Evolutionary conservation across 805 yeast species (phyloP).

Genomic region (Teunomyces cretensis): DNA sequence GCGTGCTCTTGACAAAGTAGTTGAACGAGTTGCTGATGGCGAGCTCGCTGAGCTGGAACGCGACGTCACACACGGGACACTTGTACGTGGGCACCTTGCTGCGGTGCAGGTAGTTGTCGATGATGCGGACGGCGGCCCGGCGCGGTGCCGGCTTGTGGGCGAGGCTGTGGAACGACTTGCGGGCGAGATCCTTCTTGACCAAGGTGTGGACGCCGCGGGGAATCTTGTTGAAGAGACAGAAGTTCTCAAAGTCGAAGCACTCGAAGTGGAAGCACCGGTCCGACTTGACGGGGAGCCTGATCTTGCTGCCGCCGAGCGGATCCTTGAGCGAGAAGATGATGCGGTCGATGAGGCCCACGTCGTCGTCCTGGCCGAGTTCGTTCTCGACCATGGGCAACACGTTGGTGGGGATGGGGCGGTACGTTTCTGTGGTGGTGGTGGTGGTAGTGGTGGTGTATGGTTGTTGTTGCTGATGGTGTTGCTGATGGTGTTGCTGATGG

Average conservation of each 20-base stretch:
- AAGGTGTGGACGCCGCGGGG: conserved; percentile 27
- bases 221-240: conserved; percentile 39
- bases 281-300: conserved; percentile 41
- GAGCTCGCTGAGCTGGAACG: conserved; percentile 33
- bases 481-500: not conserved
- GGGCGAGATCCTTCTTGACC: conserved; percentile 23
- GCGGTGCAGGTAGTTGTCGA: not conserved
- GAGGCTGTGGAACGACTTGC: conserved; percentile 5
- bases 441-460: too few relatives aligned
- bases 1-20: conserved; percentile 41
- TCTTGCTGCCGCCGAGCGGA: conserved; percentile 40
- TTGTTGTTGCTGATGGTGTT: too few relatives aligned
- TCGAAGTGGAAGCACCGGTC: conserved; percentile 39
- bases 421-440: conserved; percentile 3
- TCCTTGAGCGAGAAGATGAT: conserved; percentile 38
- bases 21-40: conserved; percentile 40
- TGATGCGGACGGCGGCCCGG: conserved; percentile 1
- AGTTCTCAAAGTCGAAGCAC: conserved; percentile 44
- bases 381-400: conserved; percentile 25
- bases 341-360: conserved; percentile 34
- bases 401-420: conserved; percentile 28
- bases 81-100: conserved; percentile 26
- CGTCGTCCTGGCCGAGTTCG: conserved; percentile 31
- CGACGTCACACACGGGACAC: conserved; percentile 42
- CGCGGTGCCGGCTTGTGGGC: not conserved